Percentiles rank a stretch among this genome's conserved stretches.
Evolutionary conservation across 805 yeast species (phyloP).

Genomic region (Wickerhamiella lipophila): DNA sequence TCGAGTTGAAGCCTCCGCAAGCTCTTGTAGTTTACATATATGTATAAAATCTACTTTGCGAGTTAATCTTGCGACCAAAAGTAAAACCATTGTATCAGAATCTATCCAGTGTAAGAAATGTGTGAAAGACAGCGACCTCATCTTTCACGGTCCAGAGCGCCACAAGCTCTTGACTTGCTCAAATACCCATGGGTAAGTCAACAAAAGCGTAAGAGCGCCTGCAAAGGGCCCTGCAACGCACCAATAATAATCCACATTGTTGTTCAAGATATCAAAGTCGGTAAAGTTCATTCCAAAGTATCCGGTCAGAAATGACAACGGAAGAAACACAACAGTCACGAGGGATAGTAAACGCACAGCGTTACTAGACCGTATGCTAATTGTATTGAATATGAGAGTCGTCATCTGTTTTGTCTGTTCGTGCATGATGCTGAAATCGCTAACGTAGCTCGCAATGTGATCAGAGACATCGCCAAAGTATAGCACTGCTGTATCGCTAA

Average conservation of each 20-base stretch:
- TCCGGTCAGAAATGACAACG: constrained; percentile 48
- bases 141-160: not conserved
- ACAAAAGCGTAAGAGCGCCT: constrained; percentile 22
- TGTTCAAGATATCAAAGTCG: constrained; percentile 31
- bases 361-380: constrained; percentile 42
- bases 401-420: constrained; percentile 39
- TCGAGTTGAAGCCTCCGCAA: too few relatives aligned
- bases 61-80: too few relatives aligned
- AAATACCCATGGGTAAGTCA: constrained; percentile 23
- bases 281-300: constrained; percentile 48
- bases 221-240: constrained; percentile 33
- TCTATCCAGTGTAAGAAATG: too few relatives aligned
- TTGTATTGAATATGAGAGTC: constrained; percentile 43
- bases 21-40: not conserved
- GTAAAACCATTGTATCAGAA: too few relatives aligned
- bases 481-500: constrained; percentile 34
- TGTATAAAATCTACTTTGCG: not conserved
- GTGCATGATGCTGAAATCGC: constrained; percentile 44
- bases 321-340: constrained; percentile 46
- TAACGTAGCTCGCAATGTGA: constrained; percentile 40
- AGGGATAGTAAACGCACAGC: constrained; percentile 43
- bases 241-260: constrained; percentile 38
- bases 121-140: too few relatives aligned
- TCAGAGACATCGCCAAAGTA: constrained; percentile 46
- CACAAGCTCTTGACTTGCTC: constrained; percentile 5